These are phyloP conservation scores for Colletotrichum acutatum DNA, from an alignment of 2,329 filamentous ascomycete species.

Conservation along the genomic window DNA sequence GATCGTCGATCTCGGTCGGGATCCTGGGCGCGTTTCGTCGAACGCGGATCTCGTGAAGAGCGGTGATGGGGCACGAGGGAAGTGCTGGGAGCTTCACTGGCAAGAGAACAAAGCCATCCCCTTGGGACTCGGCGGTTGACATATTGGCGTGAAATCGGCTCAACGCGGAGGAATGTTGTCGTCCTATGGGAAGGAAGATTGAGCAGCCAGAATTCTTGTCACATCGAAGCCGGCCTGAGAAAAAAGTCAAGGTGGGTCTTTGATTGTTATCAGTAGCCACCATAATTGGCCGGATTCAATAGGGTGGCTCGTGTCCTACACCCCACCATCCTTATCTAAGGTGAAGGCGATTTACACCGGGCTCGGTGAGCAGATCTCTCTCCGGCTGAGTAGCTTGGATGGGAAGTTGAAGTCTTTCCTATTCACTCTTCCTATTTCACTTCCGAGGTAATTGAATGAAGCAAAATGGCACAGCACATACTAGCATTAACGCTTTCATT, in stretches of 20 bases:
- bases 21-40: constrained; percentile 85
- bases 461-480: too few relatives aligned
- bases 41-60: constrained; percentile 87
- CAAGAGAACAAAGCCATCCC: constrained; percentile 74
- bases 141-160: constrained; percentile 40
- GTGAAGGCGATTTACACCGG: not conserved
- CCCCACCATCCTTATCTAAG: not conserved
- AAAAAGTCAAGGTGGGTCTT: constrained; percentile 9
- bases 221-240: not conserved
- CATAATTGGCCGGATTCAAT: not conserved
- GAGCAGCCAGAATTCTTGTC: constrained; percentile 19
- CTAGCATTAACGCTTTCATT: not conserved
- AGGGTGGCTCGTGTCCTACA: not conserved
- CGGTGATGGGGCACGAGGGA: constrained; percentile 69
- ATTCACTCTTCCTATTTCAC: too few relatives aligned
- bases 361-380: not conserved
- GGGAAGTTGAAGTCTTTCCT: too few relatives aligned
- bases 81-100: constrained; percentile 73
- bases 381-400: too few relatives aligned
- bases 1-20: constrained; percentile 76
- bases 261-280: not conserved
- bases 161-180: constrained; percentile 13
- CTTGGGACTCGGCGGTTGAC: constrained; percentile 25
- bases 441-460: too few relatives aligned
- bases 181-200: not conserved